Conservation (phyloP, 805 yeast genomes). For the Cyberlindnera maritima region DNA sequence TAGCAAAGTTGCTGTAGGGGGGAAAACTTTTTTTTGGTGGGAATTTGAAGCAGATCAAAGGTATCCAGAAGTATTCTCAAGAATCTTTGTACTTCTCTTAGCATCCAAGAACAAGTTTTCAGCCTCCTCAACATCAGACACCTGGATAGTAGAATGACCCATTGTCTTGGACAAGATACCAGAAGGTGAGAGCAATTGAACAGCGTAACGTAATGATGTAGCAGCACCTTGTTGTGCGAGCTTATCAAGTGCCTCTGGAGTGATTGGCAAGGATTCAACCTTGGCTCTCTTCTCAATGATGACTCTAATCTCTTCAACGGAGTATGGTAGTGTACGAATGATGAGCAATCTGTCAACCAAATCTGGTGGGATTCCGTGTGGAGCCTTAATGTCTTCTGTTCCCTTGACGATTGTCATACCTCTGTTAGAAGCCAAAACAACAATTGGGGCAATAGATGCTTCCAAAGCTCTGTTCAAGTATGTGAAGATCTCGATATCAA, state of each 20-base stretch:
- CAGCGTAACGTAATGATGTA: conserved; percentile 86
- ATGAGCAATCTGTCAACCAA: conserved; percentile 87
- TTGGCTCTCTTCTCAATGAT: conserved; percentile 81
- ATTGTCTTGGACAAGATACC: conserved; percentile 74
- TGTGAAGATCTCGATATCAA: conserved; percentile 95
- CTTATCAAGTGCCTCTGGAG: conserved; percentile 66
- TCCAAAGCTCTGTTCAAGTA: conserved; percentile 93
- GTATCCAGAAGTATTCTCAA: conserved; percentile 38
- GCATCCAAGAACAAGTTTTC: conserved; percentile 83
- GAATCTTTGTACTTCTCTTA: conserved; percentile 69
- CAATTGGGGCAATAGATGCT: conserved; percentile 88
- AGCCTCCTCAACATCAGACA: conserved; percentile 80
- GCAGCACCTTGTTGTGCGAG: conserved; percentile 72
- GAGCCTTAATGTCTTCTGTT: conserved; percentile 77
- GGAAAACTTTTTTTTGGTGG: no score
- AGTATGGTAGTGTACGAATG: conserved; percentile 89
- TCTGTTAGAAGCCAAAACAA: conserved; percentile 92
- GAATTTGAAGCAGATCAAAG: no score
- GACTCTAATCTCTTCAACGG: conserved; percentile 72
- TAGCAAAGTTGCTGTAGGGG: background rate
- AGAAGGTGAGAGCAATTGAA: conserved; percentile 89
- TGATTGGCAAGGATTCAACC: conserved; percentile 68
- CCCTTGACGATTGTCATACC: conserved; percentile 93
- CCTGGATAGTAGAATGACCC: conserved; percentile 65
- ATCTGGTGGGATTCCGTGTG: conserved; percentile 97